Evolutionary conservation across 2,329 filamentous ascomycete species (phyloP), one percentile per base, ranked within the genome.

Genomic region (Fusarium marasasianum): DNA sequence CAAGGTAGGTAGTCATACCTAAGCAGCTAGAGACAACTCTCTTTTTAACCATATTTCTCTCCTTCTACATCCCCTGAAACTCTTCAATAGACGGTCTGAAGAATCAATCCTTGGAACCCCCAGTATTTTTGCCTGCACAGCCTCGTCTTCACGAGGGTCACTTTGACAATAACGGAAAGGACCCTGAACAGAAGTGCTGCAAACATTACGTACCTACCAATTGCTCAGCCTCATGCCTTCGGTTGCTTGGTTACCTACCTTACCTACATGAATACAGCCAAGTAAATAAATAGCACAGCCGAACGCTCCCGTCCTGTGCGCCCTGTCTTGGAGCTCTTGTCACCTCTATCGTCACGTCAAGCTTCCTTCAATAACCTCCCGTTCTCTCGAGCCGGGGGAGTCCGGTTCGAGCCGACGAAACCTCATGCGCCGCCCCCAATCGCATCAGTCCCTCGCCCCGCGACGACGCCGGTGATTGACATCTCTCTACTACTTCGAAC

Each of bases 391-490:
- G 48, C 71, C 67, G 64, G 66, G 60, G 63, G 65, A 69, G 50
- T 44, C 66, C 66, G 66, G 66, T 69, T 77, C 76, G 63, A 64
- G 59, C 65, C 63, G 75, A 72, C 70, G 43, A 74, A 69, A 65
- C 74, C 74, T 57, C 77, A 78, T 78, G 77, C 73, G 70, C 75
- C 63, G 69, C 76, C 70, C 71, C 47, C 70, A 73, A 73, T 72
- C 74, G 68, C 59, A 72, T 56, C 69, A 71, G 74, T 75, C 40
- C 72, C 63, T 78, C 77, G 77, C 75, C 75, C 74, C 63, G 77
- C 75, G 77, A 78, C 77, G 75, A 76, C 76, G 72, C 67, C 63
- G 77, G 72, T 78, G 75, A 78, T 71, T 50, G 45, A 71, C 44
- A 37, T 44, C 24, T 29, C 44, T 44, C 51, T 65, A 56, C 53